Conservation (phyloP, 2,329 filamentous ascomycete genomes). For the Drechslera avenae region DNA sequence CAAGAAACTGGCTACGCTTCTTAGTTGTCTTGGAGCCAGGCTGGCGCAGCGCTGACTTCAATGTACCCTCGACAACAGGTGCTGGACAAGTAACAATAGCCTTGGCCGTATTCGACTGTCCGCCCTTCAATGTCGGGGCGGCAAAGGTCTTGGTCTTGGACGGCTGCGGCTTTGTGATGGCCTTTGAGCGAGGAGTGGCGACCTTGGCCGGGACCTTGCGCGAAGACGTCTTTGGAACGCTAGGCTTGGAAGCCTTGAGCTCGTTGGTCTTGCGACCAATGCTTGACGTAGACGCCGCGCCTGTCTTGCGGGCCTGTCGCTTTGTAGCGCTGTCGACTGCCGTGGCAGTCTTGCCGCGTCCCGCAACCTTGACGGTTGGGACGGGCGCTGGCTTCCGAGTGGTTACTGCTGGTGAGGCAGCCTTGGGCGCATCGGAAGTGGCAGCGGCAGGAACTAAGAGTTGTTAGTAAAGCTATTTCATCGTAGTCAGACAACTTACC, state of each 20-base stretch:
- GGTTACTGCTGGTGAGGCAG: no score
- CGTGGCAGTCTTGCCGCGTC: no score
- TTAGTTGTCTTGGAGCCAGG: background rate
- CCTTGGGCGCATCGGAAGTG: no score
- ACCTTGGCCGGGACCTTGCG: background rate
- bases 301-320: background rate
- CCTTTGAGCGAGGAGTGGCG: background rate
- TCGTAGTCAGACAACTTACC: no score
- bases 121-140: background rate
- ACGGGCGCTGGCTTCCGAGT: no score
- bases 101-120: background rate
- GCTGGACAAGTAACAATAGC: background rate
- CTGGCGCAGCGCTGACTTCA: background rate
- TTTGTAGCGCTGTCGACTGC: no score
- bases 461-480: background rate
- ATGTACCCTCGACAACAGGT: background rate
- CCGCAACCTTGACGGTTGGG: no score
- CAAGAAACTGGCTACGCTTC: constrained; percentile 10
- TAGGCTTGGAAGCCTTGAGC: background rate
- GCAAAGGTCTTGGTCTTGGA: background rate
- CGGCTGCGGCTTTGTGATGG: background rate
- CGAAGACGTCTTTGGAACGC: background rate
- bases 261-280: background rate
- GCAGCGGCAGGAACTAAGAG: no score
- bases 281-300: background rate